Percentiles rank a stretch among this genome's conserved stretches.
Conservation (phyloP, 192 early-diverging fungal species). For the Phlyctochytrium planicorne region DNA sequence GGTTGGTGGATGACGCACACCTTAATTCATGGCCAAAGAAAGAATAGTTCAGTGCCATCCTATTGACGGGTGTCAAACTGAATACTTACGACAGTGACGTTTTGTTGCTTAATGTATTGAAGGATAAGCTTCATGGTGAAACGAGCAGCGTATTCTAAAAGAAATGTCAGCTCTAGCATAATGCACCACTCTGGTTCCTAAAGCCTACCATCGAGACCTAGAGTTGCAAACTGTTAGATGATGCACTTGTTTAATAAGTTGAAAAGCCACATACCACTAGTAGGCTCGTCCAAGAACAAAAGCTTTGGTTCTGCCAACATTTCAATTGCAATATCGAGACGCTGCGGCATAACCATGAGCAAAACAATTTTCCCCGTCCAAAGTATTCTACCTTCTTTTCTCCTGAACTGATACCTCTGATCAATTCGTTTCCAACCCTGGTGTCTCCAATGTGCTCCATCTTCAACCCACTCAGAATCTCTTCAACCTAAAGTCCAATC, state of each 20-base stretch:
- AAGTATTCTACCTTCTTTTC: constrained; percentile 77
- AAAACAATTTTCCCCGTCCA: constrained; percentile 24
- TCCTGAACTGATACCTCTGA: constrained; percentile 73
- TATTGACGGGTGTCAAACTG: too few species aligned
- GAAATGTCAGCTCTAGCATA: too few species aligned
- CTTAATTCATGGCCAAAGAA: not conserved
- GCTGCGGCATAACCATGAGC: too few species aligned
- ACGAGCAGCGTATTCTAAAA: not conserved
- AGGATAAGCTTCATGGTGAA: not conserved
- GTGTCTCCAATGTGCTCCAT: constrained; percentile 53
- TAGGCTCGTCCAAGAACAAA: constrained; percentile 61
- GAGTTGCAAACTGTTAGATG: too few species aligned
- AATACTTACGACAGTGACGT: constrained; percentile 2
- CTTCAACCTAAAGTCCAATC: constrained; percentile 15
- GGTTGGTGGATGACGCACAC: not conserved
- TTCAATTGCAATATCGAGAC: constrained; percentile 25
- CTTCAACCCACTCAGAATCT: constrained; percentile 56
- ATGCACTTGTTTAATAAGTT: not conserved
- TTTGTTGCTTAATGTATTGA: not conserved
- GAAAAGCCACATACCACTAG: constrained; percentile 62
- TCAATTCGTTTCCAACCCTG: constrained; percentile 62
- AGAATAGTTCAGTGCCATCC: too few species aligned
- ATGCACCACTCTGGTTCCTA: too few species aligned
- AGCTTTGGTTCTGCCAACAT: constrained; percentile 57
- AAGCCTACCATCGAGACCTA: too few species aligned